These are phyloP conservation scores for Pyrenopolyporus hunteri DNA, from an alignment of 495 filamentous ascomycete genomes.

Conservation along the genomic window DNA sequence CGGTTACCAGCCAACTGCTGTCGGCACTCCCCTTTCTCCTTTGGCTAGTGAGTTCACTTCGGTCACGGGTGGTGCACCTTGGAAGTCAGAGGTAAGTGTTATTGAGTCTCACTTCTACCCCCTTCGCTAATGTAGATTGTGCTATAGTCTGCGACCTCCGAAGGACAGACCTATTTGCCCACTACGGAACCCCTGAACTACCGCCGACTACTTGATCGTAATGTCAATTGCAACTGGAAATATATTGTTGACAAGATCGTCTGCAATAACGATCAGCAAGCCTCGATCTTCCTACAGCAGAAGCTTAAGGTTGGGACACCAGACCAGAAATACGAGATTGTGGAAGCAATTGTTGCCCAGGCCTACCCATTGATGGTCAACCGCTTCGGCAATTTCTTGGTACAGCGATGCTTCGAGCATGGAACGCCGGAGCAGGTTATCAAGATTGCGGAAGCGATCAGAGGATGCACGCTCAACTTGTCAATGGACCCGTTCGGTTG, in stretches of 20 bases:
- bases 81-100: constrained; percentile 60
- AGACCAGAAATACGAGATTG: constrained; percentile 96
- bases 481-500: constrained; percentile 99
- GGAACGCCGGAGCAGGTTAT: constrained; percentile 94
- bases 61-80: constrained; percentile 41
- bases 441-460: constrained; percentile 92
- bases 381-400: constrained; percentile 96
- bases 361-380: constrained; percentile 98
- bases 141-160: constrained; percentile 51
- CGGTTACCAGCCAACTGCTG: constrained; percentile 71
- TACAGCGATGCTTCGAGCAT: constrained; percentile 98
- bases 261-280: constrained; percentile 98
- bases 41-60: constrained; percentile 82
- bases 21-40: constrained; percentile 83
- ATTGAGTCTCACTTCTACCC: neutral
- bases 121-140: constrained; percentile 16
- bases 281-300: constrained; percentile 97
- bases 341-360: constrained; percentile 93
- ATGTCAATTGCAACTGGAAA: constrained; percentile 97
- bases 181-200: constrained; percentile 96
- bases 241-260: constrained; percentile 99
- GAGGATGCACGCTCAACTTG: constrained; percentile 89
- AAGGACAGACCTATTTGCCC: constrained; percentile 79
- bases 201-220: constrained; percentile 91
- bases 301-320: constrained; percentile 96